phyloP scores from a whole-genome alignment of 2,329 filamentous ascomycete species.

The Aspergillus nomiae region DNA sequence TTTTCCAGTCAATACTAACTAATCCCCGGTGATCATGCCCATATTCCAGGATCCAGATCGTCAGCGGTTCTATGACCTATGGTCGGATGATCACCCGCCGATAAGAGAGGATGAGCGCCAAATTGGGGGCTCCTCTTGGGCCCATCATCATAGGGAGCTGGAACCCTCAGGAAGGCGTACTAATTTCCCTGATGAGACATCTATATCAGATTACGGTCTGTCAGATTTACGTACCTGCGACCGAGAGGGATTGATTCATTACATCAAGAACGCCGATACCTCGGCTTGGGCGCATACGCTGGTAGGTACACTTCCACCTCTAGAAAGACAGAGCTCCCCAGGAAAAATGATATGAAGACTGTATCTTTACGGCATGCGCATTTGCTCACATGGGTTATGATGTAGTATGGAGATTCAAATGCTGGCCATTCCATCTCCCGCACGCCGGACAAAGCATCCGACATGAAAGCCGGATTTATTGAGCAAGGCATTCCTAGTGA shows the following conservation, averaged over 20 bases:
- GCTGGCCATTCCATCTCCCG: slow-evolving; percentile 28
- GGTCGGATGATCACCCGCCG: slow-evolving; percentile 26
- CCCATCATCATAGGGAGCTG: slow-evolving; percentile 12
- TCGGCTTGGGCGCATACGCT: slow-evolving; percentile 71
- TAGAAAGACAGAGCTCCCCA: not conserved
- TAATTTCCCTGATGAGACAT: slow-evolving; percentile 14
- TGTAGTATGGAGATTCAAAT: slow-evolving; percentile 16
- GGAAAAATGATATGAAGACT: not conserved
- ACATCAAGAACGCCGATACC: slow-evolving; percentile 76
- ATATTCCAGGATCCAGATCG: slow-evolving; percentile 39
- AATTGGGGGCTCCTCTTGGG: slow-evolving; percentile 14
- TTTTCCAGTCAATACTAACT: slow-evolving; percentile 16
- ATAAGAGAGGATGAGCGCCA: slow-evolving; percentile 13
- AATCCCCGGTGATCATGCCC: slow-evolving; percentile 33
- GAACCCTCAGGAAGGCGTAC: slow-evolving; percentile 18
- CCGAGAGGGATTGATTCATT: slow-evolving; percentile 78
- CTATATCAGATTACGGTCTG: slow-evolving; percentile 17
- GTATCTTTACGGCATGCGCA: not conserved
- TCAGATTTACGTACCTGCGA: slow-evolving; percentile 47
- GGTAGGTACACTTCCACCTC: slow-evolving; percentile 43
- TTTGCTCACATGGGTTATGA: slow-evolving; percentile 6
- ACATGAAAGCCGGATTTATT: slow-evolving; percentile 11
- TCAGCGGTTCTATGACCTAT: slow-evolving; percentile 28
- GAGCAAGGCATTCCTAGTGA: slow-evolving; percentile 19
- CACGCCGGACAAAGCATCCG: slow-evolving; percentile 21